Evolutionary conservation across 805 yeast species (phyloP).

Genomic region (Gaillardinia entomophila): DNA sequence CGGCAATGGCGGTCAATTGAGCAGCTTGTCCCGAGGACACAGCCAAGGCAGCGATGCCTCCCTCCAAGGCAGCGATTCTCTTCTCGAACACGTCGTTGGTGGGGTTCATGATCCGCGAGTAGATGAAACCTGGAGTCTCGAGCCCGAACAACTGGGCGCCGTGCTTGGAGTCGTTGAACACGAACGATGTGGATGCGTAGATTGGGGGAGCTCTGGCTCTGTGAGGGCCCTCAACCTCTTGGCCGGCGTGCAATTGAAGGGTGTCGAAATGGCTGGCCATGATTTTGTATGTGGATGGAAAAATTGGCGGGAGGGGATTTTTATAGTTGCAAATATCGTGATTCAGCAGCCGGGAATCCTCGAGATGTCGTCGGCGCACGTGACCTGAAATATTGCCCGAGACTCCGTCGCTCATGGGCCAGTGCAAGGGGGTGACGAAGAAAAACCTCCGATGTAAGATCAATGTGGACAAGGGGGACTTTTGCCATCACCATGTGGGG

Average conservation of each 20-base stretch:
- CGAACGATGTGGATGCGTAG: constrained; percentile 87
- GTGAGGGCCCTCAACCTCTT: constrained; percentile 58
- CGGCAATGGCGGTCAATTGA: constrained; percentile 76
- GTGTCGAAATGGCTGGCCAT: constrained; percentile 79
- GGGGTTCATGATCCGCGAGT: constrained; percentile 89
- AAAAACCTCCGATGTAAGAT: constrained; percentile 37
- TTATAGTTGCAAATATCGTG: neutral
- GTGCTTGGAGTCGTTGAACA: constrained; percentile 80
- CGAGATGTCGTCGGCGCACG: neutral
- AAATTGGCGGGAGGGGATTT: neutral
- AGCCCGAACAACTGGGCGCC: constrained; percentile 89
- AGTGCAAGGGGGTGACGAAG: constrained; percentile 38
- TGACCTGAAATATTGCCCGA: too few species aligned
- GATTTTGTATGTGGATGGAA: neutral
- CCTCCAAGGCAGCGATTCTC: constrained; percentile 88
- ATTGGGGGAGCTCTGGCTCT: constrained; percentile 89
- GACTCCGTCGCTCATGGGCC: too few species aligned
- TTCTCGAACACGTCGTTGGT: constrained; percentile 88
- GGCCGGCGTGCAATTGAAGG: constrained; percentile 93
- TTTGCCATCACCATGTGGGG: constrained; percentile 28
- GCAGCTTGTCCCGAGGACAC: constrained; percentile 97
- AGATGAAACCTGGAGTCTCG: constrained; percentile 78
- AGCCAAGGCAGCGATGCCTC: constrained; percentile 87
- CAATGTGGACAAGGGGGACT: constrained; percentile 11
- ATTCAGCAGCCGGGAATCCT: neutral